Conservation (phyloP, 805 yeast genomes). For the Lipomyces mesembrius region DNA sequence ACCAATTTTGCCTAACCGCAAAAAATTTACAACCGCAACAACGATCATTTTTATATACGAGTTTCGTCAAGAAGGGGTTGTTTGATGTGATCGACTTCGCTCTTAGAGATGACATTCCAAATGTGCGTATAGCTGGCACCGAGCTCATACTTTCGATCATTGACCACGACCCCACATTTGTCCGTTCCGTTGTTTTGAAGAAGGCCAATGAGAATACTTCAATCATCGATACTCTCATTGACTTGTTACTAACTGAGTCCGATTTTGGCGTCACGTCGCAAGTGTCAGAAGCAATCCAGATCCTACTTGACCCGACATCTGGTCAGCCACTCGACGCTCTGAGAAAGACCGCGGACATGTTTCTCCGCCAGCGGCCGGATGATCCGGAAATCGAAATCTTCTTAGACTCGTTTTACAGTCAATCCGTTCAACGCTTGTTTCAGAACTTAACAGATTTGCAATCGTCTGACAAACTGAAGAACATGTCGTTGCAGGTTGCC, state of each 20-base stretch:
- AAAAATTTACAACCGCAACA: conserved; percentile 66
- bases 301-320: conserved; percentile 63
- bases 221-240: conserved; percentile 52
- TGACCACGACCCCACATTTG: conserved; percentile 69
- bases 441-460: conserved; percentile 51
- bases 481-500: conserved; percentile 18
- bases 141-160: conserved; percentile 80
- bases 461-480: conserved; percentile 12
- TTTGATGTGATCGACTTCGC: conserved; percentile 75
- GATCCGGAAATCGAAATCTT: conserved; percentile 45
- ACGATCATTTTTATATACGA: conserved; percentile 65
- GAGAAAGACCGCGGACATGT: conserved; percentile 23
- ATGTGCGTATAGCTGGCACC: conserved; percentile 68
- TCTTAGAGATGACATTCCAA: conserved; percentile 55
- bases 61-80: conserved; percentile 69
- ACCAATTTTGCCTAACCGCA: conserved; percentile 78
- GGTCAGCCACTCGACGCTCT: conserved; percentile 31
- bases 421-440: conserved; percentile 65
- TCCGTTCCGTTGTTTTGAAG: conserved; percentile 23
- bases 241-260: conserved; percentile 63
- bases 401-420: conserved; percentile 63
- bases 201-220: conserved; percentile 12
- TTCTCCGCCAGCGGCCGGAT: conserved; percentile 30
- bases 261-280: conserved; percentile 79
- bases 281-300: conserved; percentile 79